Percentiles rank a stretch among this genome's conserved stretches.
These are phyloP conservation scores for Colletotrichum cuscutae DNA, from an alignment of 2,329 filamentous ascomycete genomes.

Conservation along the genomic window DNA sequence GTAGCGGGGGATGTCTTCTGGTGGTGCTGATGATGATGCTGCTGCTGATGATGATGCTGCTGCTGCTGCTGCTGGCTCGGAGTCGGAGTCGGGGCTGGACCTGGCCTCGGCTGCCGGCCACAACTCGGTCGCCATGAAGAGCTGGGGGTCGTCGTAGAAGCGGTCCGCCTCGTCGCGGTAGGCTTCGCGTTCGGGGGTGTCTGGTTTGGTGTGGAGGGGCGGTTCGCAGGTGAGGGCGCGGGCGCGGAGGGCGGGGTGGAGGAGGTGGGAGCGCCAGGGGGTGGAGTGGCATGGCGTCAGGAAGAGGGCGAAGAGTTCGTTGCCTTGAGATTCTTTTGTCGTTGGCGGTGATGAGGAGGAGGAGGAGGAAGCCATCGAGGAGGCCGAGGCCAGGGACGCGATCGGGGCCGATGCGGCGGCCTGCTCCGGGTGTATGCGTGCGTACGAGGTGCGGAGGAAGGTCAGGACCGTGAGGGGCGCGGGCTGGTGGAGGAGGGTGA, in stretches of 20 bases:
- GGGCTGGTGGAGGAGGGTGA: slow-evolving; percentile 80
- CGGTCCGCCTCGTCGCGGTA: slow-evolving; percentile 93
- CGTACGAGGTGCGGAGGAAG: slow-evolving; percentile 81
- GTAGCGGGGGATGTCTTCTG: slow-evolving; percentile 61
- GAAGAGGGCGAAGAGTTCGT: slow-evolving; percentile 76
- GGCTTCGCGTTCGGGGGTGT: slow-evolving; percentile 65
- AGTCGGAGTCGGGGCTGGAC: too few species aligned
- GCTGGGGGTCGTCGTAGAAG: slow-evolving; percentile 77
- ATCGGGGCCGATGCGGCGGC: slow-evolving; percentile 34
- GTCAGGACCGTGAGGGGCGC: slow-evolving; percentile 80
- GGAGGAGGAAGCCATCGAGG: slow-evolving; percentile 39
- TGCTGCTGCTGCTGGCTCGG: neutral
- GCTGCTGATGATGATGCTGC: neutral
- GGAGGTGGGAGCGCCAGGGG: slow-evolving; percentile 90
- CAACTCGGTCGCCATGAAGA: slow-evolving; percentile 67
- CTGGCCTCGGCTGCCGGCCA: slow-evolving; percentile 47
- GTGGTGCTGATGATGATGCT: neutral
- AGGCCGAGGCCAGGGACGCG: slow-evolving; percentile 43
- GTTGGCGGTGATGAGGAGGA: slow-evolving; percentile 38
- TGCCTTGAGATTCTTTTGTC: neutral
- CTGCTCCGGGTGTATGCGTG: slow-evolving; percentile 60
- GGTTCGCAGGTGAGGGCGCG: slow-evolving; percentile 94
- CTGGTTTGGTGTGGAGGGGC: slow-evolving; percentile 74
- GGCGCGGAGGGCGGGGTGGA: slow-evolving; percentile 78
- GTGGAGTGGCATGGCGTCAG: slow-evolving; percentile 97